phyloP scores from a whole-genome alignment of 352 stramenopile genomes.

The Phytophthora brassicae region DNA sequence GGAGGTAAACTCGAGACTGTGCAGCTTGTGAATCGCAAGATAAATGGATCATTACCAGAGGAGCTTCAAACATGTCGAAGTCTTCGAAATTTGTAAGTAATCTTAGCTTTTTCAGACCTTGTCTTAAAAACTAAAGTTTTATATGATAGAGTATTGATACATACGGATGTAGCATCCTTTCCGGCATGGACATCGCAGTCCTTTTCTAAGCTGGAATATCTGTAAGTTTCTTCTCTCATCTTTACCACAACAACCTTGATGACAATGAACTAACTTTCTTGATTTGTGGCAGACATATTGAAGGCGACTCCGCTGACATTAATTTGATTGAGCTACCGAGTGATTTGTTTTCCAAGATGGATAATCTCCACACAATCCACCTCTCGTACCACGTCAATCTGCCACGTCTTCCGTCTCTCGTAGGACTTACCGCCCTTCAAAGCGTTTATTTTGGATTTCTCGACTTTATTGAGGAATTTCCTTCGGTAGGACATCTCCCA shows the following conservation, averaged over 20 bases:
- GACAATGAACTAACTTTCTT: not conserved
- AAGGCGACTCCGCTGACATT: conserved; percentile 22
- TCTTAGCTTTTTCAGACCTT: not conserved
- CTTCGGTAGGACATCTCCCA: conserved; percentile 10
- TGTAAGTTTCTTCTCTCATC: conserved; percentile 32
- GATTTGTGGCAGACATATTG: conserved; percentile 35
- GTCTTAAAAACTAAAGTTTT: not conserved
- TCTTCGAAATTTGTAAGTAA: conserved; percentile 36
- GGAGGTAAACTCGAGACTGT: conserved; percentile 29
- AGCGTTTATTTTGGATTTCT: conserved; percentile 30
- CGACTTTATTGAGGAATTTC: conserved; percentile 13
- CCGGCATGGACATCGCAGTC: conserved; percentile 25
- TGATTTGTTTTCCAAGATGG: conserved; percentile 29
- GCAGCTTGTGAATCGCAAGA: conserved; percentile 30
- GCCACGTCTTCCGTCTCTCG: conserved; percentile 15
- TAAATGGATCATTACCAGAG: conserved; percentile 30
- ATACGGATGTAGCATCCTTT: conserved; percentile 29
- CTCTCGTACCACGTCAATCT: conserved; percentile 24
- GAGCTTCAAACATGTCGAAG: conserved; percentile 15
- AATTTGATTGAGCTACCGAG: conserved; percentile 25
- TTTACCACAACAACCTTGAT: not conserved
- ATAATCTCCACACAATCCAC: conserved; percentile 29
- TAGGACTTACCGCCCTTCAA: conserved; percentile 18
- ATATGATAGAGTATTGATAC: conserved; percentile 31
- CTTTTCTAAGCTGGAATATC: conserved; percentile 37